These are phyloP conservation scores for Fusarium sambucinum DNA, from an alignment of 2,329 filamentous ascomycete species.

Conservation along the genomic window DNA sequence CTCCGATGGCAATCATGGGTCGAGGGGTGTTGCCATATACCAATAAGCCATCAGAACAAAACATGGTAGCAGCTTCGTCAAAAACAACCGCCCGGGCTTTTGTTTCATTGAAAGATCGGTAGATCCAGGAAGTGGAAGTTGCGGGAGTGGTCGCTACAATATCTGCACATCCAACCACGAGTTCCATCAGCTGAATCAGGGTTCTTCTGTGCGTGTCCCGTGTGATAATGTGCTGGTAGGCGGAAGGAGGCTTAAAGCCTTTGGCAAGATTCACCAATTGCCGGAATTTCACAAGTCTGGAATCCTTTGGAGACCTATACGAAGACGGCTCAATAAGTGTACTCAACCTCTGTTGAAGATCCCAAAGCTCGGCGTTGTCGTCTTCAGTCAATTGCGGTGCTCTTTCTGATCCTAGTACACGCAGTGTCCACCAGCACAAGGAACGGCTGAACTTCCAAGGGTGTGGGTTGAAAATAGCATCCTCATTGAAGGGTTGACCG, in stretches of 20 bases:
- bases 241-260: not conserved
- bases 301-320: no score
- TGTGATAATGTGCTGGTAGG: not conserved
- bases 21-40: constrained; percentile 11
- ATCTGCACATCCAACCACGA: not conserved
- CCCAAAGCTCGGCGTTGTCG: not conserved
- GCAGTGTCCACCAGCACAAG: constrained; percentile 22
- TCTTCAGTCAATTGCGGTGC: not conserved
- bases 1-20: constrained; percentile 5
- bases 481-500: fast-evolving
- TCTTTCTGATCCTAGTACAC: not conserved
- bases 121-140: not conserved
- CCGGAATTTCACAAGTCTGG: not conserved
- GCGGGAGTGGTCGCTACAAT: constrained; percentile 1
- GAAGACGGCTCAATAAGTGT: not conserved
- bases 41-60: not conserved
- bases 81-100: not conserved
- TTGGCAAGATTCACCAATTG: not conserved
- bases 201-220: fast-evolving
- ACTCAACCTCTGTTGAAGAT: not conserved
- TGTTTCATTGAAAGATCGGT: not conserved
- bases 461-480: not conserved
- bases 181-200: not conserved
- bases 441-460: not conserved
- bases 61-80: constrained; percentile 12